Base-by-base conservation (phyloP, 1,284 basidiomycete genomes). In the Ustilago crameri region DNA sequence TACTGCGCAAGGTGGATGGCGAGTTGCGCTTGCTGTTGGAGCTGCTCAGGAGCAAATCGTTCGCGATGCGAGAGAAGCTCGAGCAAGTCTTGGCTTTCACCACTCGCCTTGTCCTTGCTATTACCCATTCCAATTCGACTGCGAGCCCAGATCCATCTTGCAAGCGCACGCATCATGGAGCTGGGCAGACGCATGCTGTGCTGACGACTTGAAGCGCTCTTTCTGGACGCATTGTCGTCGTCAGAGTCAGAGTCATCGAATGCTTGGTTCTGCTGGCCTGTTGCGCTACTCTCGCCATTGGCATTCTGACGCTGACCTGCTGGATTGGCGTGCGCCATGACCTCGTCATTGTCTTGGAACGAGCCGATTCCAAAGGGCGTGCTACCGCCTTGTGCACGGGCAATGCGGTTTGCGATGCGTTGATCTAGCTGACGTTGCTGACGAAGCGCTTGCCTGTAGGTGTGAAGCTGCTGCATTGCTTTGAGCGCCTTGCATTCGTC, bases 401-500 rank as follows among this genome's bases (percentile, higher is more conserved):
- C 46, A 20, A 37, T 53, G 15, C 64, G 54, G 20, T 38, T 48
- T n/a, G 64, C 64, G 17, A 60, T 34, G 23, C 57, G 64, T 45
- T 61, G 53, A 38, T 67, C 54, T 1, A 67, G 35, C 15, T 52
- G 50, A 5, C 38, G 64, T 41, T 66, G 57, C 26, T 60, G 52
- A 26, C 49, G 54, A 45, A 67, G 38, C 4, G 58, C 53, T 3
- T 53, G 55, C 15, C 53, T 37, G 45, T 61, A 67, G 4, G 64
- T 61, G 42, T 67, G 55, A 1, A 69, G 52, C 51, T 63, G 56
- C 37, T 69, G 60, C 34, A 69, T 63, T 5, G 62, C 53, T 45
- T 59, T 55, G 20, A 74, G 58, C 27, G 65, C 66, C 42, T 74
- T 74, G 67, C 71, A 74, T 48, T 74, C 71, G 49, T 74, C 60